These are phyloP conservation scores for Phaeosphaeria sp. DNA, from an alignment of 2,329 filamentous ascomycete species.

Conservation along the genomic window DNA sequence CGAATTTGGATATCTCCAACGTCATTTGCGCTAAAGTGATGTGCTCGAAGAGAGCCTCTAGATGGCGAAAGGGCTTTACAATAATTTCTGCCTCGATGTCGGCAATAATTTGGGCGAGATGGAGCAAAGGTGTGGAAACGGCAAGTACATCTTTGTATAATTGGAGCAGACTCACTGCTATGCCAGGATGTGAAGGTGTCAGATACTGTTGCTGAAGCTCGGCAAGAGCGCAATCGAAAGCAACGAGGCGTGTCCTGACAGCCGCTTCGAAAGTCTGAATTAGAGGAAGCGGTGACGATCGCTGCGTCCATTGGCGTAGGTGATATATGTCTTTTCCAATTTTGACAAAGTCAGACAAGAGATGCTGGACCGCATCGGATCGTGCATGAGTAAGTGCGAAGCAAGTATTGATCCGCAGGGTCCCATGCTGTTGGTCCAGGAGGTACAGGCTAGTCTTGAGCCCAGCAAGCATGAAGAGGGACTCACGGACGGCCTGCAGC, in stretches of 20 bases:
- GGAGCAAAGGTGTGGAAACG: conserved; percentile 62
- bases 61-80: conserved; percentile 69
- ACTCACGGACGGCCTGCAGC: conserved; percentile 75
- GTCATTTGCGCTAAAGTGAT: conserved; percentile 73
- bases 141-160: conserved; percentile 65
- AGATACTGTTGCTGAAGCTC: conserved; percentile 67
- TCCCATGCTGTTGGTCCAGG: conserved; percentile 37
- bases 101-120: conserved; percentile 68
- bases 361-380: conserved; percentile 38
- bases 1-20: conserved; percentile 67
- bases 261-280: conserved; percentile 75
- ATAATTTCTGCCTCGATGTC: conserved; percentile 55
- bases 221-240: conserved; percentile 67
- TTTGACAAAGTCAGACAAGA: conserved; percentile 54
- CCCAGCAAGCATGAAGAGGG: conserved; percentile 84
- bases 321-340: conserved; percentile 57
- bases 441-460: conserved; percentile 75
- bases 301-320: conserved; percentile 58
- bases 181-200: conserved; percentile 55
- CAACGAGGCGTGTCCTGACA: conserved; percentile 62
- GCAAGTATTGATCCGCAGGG: conserved; percentile 43
- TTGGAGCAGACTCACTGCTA: conserved; percentile 70
- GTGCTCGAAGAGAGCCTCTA: conserved; percentile 78
- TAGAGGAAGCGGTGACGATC: conserved; percentile 43
- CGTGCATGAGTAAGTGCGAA: conserved; percentile 50